Evolutionary conservation across 495 filamentous ascomycete species (phyloP), one percentile per base, ranked within the genome.

Genomic region (Daldinia loculata): DNA sequence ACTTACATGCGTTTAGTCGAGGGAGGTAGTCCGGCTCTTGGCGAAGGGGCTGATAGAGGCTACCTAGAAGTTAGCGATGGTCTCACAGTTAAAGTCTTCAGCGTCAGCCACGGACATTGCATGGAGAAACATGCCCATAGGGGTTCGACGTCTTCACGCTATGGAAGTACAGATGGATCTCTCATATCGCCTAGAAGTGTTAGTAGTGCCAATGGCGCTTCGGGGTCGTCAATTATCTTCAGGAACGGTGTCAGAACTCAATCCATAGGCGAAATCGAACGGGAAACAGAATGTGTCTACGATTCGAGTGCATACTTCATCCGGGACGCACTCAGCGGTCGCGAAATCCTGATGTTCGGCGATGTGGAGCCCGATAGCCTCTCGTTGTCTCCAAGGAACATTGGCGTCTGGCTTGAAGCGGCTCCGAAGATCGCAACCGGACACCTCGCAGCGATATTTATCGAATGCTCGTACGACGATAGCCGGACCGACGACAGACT

Each of bases 251-350:
- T 52, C 60, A 53, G 72, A 59, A 66, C 74, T 36, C 77, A 68
- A 74, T 56, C 36, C 61, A 5, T 73, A 70, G 38, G 24, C n/a
- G 70, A 66, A 17, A 48, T 5, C 9, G 77, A 78, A 19, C 61
- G 74, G 29, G 85, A 85, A 67, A 76, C 82, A 15, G 76, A 72
- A 52, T 94, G 88, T 56, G 88, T 91, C 0, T 87, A 88, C 52
- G 94, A 99, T 76, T 94, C 91, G 76, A 93, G 93, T 2, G 95
- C 92, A 0, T 99, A 92, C 78, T 98, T 99, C 79, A 88, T 99
- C 67, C 91, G 92, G 15, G 89, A 94, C 59, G 82, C 89, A 17
- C 66, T 78, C 0, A 90, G 88, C 0, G 87, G 89, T 2, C 83
- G 83, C 45, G 93, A 97, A 80, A 86, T 98, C 26, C 87, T 99